phyloP scores from a whole-genome alignment of 768 basidiomycete genomes.

The Leccinum pellstonianum region DNA sequence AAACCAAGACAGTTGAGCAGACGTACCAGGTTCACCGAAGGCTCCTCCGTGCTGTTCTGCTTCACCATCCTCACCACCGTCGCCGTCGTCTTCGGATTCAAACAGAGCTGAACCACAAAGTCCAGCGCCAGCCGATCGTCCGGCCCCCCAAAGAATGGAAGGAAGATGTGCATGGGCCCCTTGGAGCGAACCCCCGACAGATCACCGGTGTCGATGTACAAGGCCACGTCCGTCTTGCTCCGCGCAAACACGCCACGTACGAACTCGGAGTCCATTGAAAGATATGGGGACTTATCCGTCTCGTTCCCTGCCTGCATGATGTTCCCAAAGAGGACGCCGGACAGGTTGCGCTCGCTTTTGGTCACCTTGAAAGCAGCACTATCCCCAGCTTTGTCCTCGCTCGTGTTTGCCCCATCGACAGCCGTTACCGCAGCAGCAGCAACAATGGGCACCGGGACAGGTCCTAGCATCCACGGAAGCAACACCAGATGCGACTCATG shows the following conservation, averaged over 20 bases:
- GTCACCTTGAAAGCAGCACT: constrained; percentile 7
- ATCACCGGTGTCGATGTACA: constrained; percentile 73
- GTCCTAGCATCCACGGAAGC: constrained; percentile 68
- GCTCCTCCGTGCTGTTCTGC: constrained; percentile 14
- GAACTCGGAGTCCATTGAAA: constrained; percentile 72
- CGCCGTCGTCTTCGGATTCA: constrained; percentile 63
- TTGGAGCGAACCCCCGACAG: constrained; percentile 16
- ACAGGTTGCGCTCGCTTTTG: constrained; percentile 50
- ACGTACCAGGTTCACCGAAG: constrained; percentile 11
- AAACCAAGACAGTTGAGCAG: background rate
- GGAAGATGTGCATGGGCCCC: constrained; percentile 62
- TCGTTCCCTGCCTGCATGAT: constrained; percentile 8
- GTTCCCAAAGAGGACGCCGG: constrained; percentile 60
- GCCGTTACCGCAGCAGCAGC: constrained; percentile 26
- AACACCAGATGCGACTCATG: constrained; percentile 71
- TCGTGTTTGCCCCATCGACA: constrained; percentile 2
- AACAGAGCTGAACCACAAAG: constrained; percentile 81
- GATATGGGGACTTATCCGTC: constrained; percentile 36
- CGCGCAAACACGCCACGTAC: constrained; percentile 78
- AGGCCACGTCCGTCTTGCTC: constrained; percentile 69
- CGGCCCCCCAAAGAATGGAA: constrained; percentile 93
- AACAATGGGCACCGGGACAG: background rate
- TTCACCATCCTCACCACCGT: constrained; percentile 71
- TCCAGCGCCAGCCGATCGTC: constrained; percentile 88
- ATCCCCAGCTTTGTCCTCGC: background rate